Evolutionary conservation across 208 protist genomes (phyloP).

Genomic region (Wallacemonas sp.): DNA sequence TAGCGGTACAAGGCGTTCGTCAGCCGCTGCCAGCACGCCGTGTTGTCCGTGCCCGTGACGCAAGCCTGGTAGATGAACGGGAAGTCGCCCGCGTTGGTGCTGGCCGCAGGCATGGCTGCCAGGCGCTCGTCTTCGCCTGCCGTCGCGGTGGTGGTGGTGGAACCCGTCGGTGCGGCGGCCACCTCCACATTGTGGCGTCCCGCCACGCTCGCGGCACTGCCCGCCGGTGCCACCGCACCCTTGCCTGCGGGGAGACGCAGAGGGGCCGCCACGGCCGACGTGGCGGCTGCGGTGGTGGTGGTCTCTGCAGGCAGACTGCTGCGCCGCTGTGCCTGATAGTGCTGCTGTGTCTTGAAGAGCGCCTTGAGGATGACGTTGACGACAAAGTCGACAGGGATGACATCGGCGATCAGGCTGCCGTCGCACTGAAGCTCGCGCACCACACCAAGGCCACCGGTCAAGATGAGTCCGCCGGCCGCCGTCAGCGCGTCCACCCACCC

Average conservation of each 20-base stretch:
- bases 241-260: neutral
- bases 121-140: neutral
- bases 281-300: neutral
- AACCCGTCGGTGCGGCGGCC: neutral
- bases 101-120: slow-evolving; percentile 7
- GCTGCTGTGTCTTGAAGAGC: slow-evolving; percentile 67
- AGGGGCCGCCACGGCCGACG: neutral
- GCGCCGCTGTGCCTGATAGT: slow-evolving; percentile 20
- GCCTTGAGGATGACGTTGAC: slow-evolving; percentile 79
- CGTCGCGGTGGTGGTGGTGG: neutral
- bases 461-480: slow-evolving; percentile 69
- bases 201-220: neutral
- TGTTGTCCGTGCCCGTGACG: slow-evolving; percentile 48
- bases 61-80: slow-evolving; percentile 69
- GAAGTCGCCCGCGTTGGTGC: neutral
- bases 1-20: slow-evolving; percentile 25
- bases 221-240: neutral
- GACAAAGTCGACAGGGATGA: slow-evolving; percentile 88
- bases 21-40: slow-evolving; percentile 46
- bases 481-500: slow-evolving; percentile 87
- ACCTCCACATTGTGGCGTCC: slow-evolving; percentile 6
- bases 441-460: slow-evolving; percentile 71
- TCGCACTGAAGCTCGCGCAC: slow-evolving; percentile 54
- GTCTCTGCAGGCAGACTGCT: neutral
- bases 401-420: slow-evolving; percentile 46